Conservation (phyloP, 1,139 yeast species). For the Sugiyamaella xylanicola region DNA sequence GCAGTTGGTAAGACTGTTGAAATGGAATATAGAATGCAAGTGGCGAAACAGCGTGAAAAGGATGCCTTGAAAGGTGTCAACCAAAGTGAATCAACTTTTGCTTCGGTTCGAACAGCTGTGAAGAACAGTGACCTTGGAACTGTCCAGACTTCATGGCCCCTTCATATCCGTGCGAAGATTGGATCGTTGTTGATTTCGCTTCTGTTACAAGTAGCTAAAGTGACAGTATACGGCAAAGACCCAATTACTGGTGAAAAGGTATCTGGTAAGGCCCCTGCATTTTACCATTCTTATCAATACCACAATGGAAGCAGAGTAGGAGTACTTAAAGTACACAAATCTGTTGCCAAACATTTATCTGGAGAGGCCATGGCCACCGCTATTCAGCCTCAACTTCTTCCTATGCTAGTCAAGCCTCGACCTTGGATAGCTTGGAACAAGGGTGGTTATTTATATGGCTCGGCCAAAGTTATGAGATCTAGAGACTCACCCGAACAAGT, state of each 20-base stretch:
- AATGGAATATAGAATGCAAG: conserved; percentile 74
- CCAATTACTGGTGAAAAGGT: conserved; percentile 72
- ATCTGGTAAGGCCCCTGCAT: conserved; percentile 81
- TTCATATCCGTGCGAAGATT: conserved; percentile 68
- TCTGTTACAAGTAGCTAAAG: conserved; percentile 78
- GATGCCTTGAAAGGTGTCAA: conserved; percentile 45
- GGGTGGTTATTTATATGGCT: conserved; percentile 81
- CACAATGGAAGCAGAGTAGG: conserved; percentile 80
- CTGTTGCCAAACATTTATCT: conserved; percentile 64
- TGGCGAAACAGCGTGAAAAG: conserved; percentile 49
- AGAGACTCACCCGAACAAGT: conserved; percentile 87
- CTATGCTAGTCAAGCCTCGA: conserved; percentile 88
- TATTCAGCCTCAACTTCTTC: conserved; percentile 85
- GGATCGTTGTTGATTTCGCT: conserved; percentile 80
- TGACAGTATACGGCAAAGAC: conserved; percentile 73
- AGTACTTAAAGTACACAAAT: conserved; percentile 72
- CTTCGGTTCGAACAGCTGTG: conserved; percentile 29
- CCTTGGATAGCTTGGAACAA: conserved; percentile 81
- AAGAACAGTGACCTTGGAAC: conserved; percentile 37
- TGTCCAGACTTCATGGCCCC: conserved; percentile 58
- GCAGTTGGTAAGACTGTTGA: conserved; percentile 86
- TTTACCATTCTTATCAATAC: conserved; percentile 84
- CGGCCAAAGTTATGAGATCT: conserved; percentile 66
- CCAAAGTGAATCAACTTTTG: conserved; percentile 14
- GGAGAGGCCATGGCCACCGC: conserved; percentile 66